A percentile compares a stretch with the other conserved stretches of the same genome.
phyloP scores from a whole-genome alignment of 176 grass and related monocot genomes.

The Tillandsia leiboldiana region DNA sequence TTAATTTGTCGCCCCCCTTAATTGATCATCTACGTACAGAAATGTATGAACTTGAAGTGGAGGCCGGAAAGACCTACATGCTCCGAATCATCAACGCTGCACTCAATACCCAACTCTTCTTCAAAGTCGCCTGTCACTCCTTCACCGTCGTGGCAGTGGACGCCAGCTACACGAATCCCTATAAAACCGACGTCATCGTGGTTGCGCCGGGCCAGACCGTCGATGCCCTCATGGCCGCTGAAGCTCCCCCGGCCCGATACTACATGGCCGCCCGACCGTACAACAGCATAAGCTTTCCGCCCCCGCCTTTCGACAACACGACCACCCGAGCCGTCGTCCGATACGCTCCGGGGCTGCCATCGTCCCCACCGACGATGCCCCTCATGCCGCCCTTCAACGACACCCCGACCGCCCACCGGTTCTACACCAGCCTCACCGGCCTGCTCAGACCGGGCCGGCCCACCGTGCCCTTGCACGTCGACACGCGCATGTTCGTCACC shows the following conservation, averaged over 20 bases:
- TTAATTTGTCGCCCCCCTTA: no score
- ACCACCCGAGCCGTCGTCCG: conserved; percentile 29
- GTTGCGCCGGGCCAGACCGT: conserved; percentile 61
- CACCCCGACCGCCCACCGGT: conserved; percentile 30
- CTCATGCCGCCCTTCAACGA: conserved; percentile 21
- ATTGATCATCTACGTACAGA: conserved; percentile 3
- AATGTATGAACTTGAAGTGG: conserved; percentile 36
- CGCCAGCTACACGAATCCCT: conserved; percentile 53
- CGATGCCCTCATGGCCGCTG: conserved; percentile 48
- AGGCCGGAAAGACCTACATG: conserved; percentile 32
- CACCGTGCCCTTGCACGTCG: conserved; percentile 34
- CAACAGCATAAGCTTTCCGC: conserved; percentile 10
- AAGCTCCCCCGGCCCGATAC: conserved; percentile 29
- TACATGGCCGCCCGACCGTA: conserved; percentile 50
- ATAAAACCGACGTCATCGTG: conserved; percentile 52
- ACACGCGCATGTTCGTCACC: conserved; percentile 46
- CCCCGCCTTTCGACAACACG: conserved; percentile 11
- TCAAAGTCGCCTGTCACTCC: conserved; percentile 51
- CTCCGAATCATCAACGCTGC: conserved; percentile 73
- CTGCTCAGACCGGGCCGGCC: conserved; percentile 19
- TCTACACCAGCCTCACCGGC: conserved; percentile 37
- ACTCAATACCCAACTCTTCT: conserved; percentile 64
- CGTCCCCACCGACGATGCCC: conserved; percentile 7
- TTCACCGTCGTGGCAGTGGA: conserved; percentile 58
- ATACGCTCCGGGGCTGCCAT: conserved; percentile 13